phyloP scores from a whole-genome alignment of 257 asterid species.

The Solanum lignicaule region DNA sequence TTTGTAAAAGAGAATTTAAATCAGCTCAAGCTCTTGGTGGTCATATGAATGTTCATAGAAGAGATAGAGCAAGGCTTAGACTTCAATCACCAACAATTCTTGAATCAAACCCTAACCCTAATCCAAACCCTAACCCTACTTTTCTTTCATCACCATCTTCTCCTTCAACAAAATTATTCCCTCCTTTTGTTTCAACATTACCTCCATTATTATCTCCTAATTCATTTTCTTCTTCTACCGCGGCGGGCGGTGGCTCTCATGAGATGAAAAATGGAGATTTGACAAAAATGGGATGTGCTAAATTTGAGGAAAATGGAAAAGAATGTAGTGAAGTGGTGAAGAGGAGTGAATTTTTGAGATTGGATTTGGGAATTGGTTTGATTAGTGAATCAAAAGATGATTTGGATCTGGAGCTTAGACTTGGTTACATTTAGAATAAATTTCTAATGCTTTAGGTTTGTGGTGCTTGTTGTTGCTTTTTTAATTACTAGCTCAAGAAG shows the following conservation, averaged over 20 bases:
- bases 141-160: constrained; percentile 20
- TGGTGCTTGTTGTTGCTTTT: background rate
- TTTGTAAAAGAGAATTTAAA: constrained; percentile 82
- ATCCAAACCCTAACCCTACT: constrained; percentile 21
- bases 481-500: background rate
- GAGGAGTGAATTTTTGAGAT: constrained; percentile 24
- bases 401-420: constrained; percentile 88
- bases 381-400: constrained; percentile 41
- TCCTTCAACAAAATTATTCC: constrained; percentile 18
- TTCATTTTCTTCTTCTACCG: constrained; percentile 7
- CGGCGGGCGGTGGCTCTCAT: background rate
- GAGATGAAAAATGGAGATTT: background rate
- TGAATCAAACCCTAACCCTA: background rate
- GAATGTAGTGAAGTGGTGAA: constrained; percentile 7
- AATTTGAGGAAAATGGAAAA: constrained; percentile 14
- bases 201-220: constrained; percentile 21
- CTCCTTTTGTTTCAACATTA: constrained; percentile 19
- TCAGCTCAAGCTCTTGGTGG: constrained; percentile 99
- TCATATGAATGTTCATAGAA: constrained; percentile 92
- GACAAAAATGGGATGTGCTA: constrained; percentile 1
- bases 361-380: constrained; percentile 77
- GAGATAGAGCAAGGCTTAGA: constrained; percentile 68
- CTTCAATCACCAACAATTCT: constrained; percentile 14
- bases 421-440: constrained; percentile 37
- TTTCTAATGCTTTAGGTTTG: background rate